A percentile compares a stretch with the other conserved stretches of the same genome.
These are phyloP conservation scores for Passiflora organensis DNA, from an alignment of 345 rosid genomes.

Conservation along the genomic window DNA sequence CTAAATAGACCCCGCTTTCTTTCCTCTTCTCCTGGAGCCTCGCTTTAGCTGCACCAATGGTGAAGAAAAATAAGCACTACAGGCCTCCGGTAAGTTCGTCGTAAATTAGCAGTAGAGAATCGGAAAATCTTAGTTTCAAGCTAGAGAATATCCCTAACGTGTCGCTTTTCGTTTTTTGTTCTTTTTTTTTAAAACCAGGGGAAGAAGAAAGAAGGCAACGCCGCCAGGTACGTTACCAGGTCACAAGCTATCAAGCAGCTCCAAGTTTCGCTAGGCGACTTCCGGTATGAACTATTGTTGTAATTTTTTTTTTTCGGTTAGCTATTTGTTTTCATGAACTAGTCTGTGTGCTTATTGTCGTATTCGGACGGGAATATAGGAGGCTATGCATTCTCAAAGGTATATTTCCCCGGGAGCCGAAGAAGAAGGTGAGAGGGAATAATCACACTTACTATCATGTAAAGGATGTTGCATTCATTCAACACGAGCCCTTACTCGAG, in stretches of 20 bases:
- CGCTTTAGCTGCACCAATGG: conserved; percentile 17
- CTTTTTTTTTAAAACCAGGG: conserved; percentile 44
- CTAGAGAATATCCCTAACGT: background rate
- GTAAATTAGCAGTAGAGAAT: background rate
- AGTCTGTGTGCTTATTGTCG: background rate
- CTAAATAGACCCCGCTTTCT: no score
- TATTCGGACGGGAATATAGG: conserved; percentile 30
- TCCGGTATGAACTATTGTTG: conserved; percentile 45
- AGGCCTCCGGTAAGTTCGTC: conserved; percentile 63
- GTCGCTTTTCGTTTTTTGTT: no score
- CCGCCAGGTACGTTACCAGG: conserved; percentile 79
- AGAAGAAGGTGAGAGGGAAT: conserved; percentile 89
- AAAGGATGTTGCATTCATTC: conserved; percentile 79
- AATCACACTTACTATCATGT: conserved; percentile 93
- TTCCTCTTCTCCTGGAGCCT: no score
- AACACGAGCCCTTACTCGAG: conserved; percentile 82
- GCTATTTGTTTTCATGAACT: background rate
- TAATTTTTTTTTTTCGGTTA: background rate
- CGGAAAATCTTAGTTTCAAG: background rate
- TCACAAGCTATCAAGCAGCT: conserved; percentile 77
- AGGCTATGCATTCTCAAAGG: conserved; percentile 79
- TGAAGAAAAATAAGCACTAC: conserved; percentile 54
- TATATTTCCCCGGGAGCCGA: conserved; percentile 84
- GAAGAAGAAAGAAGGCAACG: conserved; percentile 95
- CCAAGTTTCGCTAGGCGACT: conserved; percentile 59